Evolutionary conservation across 352 stramenopile species (phyloP).

Genomic region (Aphanomyces cochlioides): DNA sequence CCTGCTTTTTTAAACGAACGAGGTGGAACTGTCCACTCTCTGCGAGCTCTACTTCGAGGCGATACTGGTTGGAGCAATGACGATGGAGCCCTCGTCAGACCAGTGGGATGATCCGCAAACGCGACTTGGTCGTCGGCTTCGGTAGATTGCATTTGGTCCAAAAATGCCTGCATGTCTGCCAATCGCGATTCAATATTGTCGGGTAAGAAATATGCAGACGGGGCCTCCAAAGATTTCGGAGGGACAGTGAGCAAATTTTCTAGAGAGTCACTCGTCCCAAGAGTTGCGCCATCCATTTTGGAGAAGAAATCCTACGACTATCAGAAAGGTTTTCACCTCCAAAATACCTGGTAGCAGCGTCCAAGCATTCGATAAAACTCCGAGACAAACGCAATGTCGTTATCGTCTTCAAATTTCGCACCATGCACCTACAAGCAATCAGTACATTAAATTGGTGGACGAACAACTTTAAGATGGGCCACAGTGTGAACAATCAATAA

Average conservation of each 20-base stretch:
- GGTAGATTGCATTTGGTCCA: slow-evolving; percentile 9
- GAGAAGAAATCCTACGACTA: slow-evolving; percentile 5
- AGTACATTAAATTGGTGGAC: slow-evolving; percentile 24
- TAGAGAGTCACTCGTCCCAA: background rate
- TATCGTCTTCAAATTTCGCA: slow-evolving; percentile 38
- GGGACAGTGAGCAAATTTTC: slow-evolving; percentile 41
- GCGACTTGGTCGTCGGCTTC: background rate
- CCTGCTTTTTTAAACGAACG: slow-evolving; percentile 15
- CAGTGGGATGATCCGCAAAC: too few species aligned
- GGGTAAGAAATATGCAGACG: slow-evolving; percentile 3
- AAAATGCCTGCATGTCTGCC: slow-evolving; percentile 18
- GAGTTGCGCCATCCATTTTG: background rate
- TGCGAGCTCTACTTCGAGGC: background rate
- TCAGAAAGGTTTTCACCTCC: background rate
- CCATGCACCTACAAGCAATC: background rate
- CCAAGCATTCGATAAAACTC: slow-evolving; percentile 50
- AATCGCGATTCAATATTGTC: slow-evolving; percentile 4
- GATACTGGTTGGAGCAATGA: too few species aligned
- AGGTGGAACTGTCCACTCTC: background rate
- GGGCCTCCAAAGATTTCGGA: slow-evolving; percentile 11
- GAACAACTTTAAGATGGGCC: slow-evolving; percentile 39
- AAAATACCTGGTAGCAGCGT: slow-evolving; percentile 49
- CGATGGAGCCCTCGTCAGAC: too few species aligned
- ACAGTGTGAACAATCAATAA: slow-evolving; percentile 47
- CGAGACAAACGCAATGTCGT: slow-evolving; percentile 48